Percentiles rank a stretch among this genome's conserved stretches.
Evolutionary conservation across 129 eudicot species (phyloP).

Genomic region (Lactuca sativa): DNA sequence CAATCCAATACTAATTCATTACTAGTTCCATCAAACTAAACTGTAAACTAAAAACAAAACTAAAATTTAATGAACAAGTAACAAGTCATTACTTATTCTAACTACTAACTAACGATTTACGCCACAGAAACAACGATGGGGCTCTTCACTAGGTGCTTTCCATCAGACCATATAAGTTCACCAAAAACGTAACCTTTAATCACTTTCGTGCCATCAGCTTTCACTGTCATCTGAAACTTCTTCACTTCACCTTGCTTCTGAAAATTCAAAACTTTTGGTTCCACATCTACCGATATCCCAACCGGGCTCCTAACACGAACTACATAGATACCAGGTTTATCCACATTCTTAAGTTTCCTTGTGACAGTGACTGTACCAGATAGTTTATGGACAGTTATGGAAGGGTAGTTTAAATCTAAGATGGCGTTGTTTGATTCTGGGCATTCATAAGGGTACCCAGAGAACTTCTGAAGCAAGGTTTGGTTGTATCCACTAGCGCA

Average conservation of each 20-base stretch:
- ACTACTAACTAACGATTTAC: not conserved
- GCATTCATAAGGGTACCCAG: conserved; percentile 42
- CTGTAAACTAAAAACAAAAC: not conserved
- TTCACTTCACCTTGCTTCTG: conserved; percentile 44
- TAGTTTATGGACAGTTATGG: conserved; percentile 57
- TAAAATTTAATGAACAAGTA: conserved; percentile 17
- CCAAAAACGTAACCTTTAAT: conserved; percentile 48
- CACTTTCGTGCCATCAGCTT: conserved; percentile 8
- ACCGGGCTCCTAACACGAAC: conserved; percentile 44
- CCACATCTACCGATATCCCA: conserved; percentile 46
- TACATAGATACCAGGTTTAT: conserved; percentile 51
- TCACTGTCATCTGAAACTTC: conserved; percentile 44
- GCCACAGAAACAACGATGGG: conserved; percentile 51
- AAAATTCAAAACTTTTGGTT: conserved; percentile 46
- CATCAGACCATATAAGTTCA: conserved; percentile 67
- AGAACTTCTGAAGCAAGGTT: conserved; percentile 30
- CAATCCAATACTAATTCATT: not conserved
- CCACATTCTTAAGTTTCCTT: conserved; percentile 80
- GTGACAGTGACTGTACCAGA: conserved; percentile 33
- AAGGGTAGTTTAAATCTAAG: conserved; percentile 65
- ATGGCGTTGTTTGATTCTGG: conserved; percentile 31
- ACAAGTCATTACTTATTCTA: conserved; percentile 23
- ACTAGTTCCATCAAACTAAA: not conserved
- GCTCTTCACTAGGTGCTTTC: conserved; percentile 67
- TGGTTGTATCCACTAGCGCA: conserved; percentile 70